Base-by-base conservation (phyloP, 352 stramenopile species). In the Peronospora tabacina region DNA sequence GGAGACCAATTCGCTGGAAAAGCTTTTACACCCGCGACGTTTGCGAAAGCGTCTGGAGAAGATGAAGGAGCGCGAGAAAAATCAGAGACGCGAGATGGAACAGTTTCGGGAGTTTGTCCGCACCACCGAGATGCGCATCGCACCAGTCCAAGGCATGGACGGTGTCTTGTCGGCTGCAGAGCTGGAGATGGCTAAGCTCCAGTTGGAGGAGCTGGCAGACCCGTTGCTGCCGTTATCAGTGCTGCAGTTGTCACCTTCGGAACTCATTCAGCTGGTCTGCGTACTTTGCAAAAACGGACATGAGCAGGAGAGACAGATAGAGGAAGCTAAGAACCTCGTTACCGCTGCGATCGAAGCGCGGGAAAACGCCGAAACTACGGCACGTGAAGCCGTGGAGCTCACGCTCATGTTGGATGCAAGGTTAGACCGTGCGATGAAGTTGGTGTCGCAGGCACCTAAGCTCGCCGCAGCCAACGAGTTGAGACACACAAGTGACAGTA, bases 81-180 rank as follows among this genome's bases (percentile, higher is more conserved):
- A 78, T 16, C 79, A 88, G 50, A 82, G 86, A 49, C 68, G 69
- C 22, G 81, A 92, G 55, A 88, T 92, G 78, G 78, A 92, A 56
- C 78, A 92, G 50, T 92, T 92, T 52, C 76, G 78, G n/a, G 76
- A 86, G 56, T 89, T 90, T 46, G 86, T 92, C 42, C 74, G 73
- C 34, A 71, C 49, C 8, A 87, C 79, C 4, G 79, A 90, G 44
- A 68, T 66, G 52, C 58, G 56, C 17, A 49, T 67, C 7, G 64
- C 47, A 28, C 26, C 55, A 11, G 13, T 48, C 12, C 47, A 64
- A 20, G 43, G 46, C 4, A 49, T 62, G 38, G 40, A 57, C 19
- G 30, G 41, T 40, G 53, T 48, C 11, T 32, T 63, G 61, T 60
- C 52, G 7, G 26, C 51, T 1, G 47, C 28, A 12, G 47, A 68